Evolutionary conservation across 1,284 basidiomycete species (phyloP).

Genomic region (Lentinus polychrous): DNA sequence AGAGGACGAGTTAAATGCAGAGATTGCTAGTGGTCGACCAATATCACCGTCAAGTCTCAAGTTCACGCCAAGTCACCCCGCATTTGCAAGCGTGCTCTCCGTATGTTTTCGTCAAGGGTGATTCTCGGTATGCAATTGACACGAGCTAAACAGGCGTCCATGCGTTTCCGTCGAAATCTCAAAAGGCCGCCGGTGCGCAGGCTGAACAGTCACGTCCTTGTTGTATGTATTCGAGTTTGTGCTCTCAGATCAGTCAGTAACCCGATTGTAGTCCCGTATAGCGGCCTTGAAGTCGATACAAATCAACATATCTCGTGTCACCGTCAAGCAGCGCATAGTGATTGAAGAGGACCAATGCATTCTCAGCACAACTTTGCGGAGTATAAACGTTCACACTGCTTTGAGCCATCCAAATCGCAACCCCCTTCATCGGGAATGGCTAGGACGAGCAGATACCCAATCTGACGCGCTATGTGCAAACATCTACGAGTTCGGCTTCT

Average conservation of each 20-base stretch:
- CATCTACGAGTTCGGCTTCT: conserved; percentile 39
- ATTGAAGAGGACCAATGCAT: conserved; percentile 15
- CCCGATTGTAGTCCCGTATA: conserved; percentile 12
- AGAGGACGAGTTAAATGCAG: too few species aligned
- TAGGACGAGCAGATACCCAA: conserved; percentile 37
- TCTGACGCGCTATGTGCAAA: conserved; percentile 33
- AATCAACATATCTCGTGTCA: conserved; percentile 19
- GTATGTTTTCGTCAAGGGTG: background rate
- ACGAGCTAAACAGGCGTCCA: conserved; percentile 15
- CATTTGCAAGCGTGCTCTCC: conserved; percentile 2
- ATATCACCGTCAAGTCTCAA: too few species aligned
- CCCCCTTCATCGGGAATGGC: conserved; percentile 41
- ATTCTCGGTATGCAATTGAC: background rate
- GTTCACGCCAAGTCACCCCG: too few species aligned
- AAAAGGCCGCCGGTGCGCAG: conserved; percentile 12
- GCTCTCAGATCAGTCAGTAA: background rate
- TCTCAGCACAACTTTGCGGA: conserved; percentile 37
- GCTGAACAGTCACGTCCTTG: conserved; percentile 6
- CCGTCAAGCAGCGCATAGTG: conserved; percentile 16
- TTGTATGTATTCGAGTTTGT: background rate
- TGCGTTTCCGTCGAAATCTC: conserved; percentile 18
- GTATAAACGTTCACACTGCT: conserved; percentile 31
- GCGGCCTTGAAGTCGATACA: conserved; percentile 22
- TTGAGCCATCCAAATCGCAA: conserved; percentile 41
- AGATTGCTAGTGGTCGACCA: background rate